Percentiles rank a stretch among this genome's conserved stretches.
These are phyloP conservation scores for Lichina pygmaea DNA, from an alignment of 495 filamentous ascomycete genomes.

Conservation along the genomic window DNA sequence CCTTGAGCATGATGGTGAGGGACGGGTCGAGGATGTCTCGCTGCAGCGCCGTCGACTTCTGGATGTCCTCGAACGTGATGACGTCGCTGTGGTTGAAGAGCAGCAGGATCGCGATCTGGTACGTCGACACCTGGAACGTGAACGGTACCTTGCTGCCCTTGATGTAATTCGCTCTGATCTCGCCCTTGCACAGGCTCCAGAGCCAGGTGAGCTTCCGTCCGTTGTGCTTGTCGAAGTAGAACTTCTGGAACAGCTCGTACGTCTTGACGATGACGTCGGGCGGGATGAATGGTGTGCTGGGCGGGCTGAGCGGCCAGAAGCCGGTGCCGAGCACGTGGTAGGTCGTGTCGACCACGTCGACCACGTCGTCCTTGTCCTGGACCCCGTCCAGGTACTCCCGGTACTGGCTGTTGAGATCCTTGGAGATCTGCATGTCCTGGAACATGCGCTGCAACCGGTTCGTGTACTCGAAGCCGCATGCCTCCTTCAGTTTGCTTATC, in stretches of 20 bases:
- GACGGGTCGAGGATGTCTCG: constrained; percentile 66
- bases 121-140: constrained; percentile 93
- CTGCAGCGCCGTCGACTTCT: constrained; percentile 47
- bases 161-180: constrained; percentile 80
- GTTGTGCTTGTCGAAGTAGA: constrained; percentile 87
- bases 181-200: constrained; percentile 95
- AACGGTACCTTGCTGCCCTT: constrained; percentile 70
- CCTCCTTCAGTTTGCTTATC: constrained; percentile 98
- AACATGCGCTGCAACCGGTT: constrained; percentile 99
- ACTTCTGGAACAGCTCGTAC: constrained; percentile 65
- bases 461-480: constrained; percentile 95
- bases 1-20: constrained; percentile 62
- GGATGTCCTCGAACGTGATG: constrained; percentile 70
- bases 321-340: constrained; percentile 86
- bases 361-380: constrained; percentile 31
- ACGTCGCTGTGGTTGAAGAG: constrained; percentile 80
- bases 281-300: constrained; percentile 61
- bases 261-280: constrained; percentile 66
- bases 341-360: constrained; percentile 38
- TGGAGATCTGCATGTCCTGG: constrained; percentile 96
- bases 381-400: constrained; percentile 31
- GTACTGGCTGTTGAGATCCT: constrained; percentile 78
- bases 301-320: constrained; percentile 83
- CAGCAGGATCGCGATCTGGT: constrained; percentile 90
- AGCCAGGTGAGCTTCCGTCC: constrained; percentile 93